Evolutionary conservation across 2,329 filamentous ascomycete species (phyloP).

Genomic region (Ophiostoma sp.): DNA sequence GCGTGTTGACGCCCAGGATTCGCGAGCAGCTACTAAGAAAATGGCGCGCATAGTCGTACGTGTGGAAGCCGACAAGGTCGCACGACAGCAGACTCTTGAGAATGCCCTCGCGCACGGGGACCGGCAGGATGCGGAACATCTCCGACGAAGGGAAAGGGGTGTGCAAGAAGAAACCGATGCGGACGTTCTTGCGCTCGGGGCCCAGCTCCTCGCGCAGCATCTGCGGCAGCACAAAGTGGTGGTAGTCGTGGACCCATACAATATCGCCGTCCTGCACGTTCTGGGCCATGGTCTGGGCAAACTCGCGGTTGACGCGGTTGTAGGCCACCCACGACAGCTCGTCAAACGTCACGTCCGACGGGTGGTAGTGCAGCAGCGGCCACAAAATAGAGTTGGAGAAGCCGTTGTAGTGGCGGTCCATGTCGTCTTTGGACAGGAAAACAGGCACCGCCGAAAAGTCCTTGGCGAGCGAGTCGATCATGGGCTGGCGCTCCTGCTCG

Average conservation of each 20-base stretch:
- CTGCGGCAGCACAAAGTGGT: conserved; percentile 92
- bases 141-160: conserved; percentile 96
- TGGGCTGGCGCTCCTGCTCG: conserved; percentile 71
- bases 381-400: conserved; percentile 98
- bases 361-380: conserved; percentile 98
- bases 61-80: conserved; percentile 96
- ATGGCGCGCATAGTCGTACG: conserved; percentile 97
- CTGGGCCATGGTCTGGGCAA: conserved; percentile 81
- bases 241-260: conserved; percentile 98
- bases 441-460: conserved; percentile 89
- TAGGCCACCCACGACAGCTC: conserved; percentile 93
- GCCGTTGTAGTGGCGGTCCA: conserved; percentile 95
- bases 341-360: conserved; percentile 96
- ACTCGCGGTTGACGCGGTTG: conserved; percentile 86
- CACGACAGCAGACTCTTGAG: conserved; percentile 86
- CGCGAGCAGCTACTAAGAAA: conserved; percentile 96
- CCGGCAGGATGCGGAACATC: conserved; percentile 93
- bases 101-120: conserved; percentile 88
- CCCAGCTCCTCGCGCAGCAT: conserved; percentile 93
- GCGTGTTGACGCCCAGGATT: conserved; percentile 76
- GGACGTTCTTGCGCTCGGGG: conserved; percentile 80
- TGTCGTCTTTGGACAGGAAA: conserved; percentile 89
- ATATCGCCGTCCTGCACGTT: conserved; percentile 91
- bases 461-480: conserved; percentile 77
- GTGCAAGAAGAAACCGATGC: conserved; percentile 97